A percentile compares a stretch with the other conserved stretches of the same genome.
phyloP scores from a whole-genome alignment of 345 rosid species.

The Brassica cretica region DNA sequence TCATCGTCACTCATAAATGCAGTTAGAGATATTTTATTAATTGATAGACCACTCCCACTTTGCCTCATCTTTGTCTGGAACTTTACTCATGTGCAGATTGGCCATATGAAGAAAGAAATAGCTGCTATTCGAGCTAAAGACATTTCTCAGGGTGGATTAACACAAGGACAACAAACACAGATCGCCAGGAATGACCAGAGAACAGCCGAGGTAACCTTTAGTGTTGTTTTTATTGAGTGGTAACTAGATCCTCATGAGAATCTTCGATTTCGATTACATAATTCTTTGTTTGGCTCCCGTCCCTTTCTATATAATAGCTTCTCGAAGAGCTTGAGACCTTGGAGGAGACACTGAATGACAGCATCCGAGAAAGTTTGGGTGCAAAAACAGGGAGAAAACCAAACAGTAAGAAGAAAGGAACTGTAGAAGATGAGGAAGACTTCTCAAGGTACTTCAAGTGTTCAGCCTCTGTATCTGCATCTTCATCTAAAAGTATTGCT shows the following conservation, averaged over 20 bases:
- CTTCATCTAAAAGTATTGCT: conserved; percentile 13
- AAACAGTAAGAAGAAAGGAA: conserved; percentile 56
- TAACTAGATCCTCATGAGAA: neutral
- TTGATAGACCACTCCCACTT: neutral
- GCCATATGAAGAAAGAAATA: conserved; percentile 95
- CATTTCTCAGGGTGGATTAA: conserved; percentile 92
- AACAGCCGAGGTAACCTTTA: conserved; percentile 59
- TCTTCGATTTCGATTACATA: neutral
- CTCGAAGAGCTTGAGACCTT: conserved; percentile 94
- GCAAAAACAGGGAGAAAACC: conserved; percentile 64
- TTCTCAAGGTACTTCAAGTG: conserved; percentile 55
- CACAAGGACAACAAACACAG: conserved; percentile 98
- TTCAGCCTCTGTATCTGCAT: conserved; percentile 10
- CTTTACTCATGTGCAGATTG: conserved; percentile 54
- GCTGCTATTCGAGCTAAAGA: conserved; percentile 95
- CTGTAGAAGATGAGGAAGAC: conserved; percentile 64
- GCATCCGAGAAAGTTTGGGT: conserved; percentile 90
- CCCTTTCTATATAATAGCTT: conserved; percentile 46
- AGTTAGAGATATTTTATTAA: neutral
- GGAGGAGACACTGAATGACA: conserved; percentile 93
- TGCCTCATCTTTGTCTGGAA: conserved; percentile 16
- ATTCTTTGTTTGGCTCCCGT: neutral
- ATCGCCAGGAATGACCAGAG: conserved; percentile 98
- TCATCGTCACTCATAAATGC: neutral
- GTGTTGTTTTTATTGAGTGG: conserved; percentile 1